phyloP scores from a whole-genome alignment of 2,329 filamentous ascomycete genomes.

The Arthrobotrys sphaeroides region DNA sequence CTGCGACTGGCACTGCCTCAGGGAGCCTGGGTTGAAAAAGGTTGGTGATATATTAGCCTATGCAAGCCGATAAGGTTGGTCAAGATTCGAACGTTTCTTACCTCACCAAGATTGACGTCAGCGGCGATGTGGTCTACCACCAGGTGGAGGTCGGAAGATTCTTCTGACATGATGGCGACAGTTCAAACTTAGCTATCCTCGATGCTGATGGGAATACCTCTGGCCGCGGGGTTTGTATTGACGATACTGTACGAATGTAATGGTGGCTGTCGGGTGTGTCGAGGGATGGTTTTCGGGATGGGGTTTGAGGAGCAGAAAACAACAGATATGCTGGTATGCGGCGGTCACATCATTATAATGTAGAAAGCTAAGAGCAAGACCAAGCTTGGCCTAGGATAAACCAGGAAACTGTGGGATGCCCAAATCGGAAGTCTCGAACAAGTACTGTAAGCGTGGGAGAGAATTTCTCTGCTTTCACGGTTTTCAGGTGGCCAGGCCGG shows the following conservation, averaged over 20 bases:
- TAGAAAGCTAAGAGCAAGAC: not conserved
- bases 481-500: not conserved
- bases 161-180: constrained; percentile 31
- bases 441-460: not conserved
- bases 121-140: not conserved
- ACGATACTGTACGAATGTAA: not conserved
- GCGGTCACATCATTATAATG: constrained; percentile 9
- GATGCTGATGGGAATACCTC: not conserved
- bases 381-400: constrained; percentile 3
- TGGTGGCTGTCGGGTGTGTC: not conserved
- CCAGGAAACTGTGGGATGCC: not conserved
- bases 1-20: too few species aligned
- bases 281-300: not conserved
- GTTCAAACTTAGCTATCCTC: not conserved
- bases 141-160: constrained; percentile 18
- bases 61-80: not conserved
- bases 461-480: not conserved
- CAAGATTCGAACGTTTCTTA: not conserved
- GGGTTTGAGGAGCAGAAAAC: constrained; percentile 1
- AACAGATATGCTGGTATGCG: constrained; percentile 26
- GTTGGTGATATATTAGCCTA: not conserved
- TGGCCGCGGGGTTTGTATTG: not conserved
- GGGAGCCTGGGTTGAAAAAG: not conserved
- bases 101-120: constrained; percentile 43
- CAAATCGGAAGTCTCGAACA: constrained; percentile 11